Percentiles rank a stretch among this genome's conserved stretches.
Evolutionary conservation across 2,329 filamentous ascomycete genomes (phyloP).

Genomic region (Domatiomyces catenatus): DNA sequence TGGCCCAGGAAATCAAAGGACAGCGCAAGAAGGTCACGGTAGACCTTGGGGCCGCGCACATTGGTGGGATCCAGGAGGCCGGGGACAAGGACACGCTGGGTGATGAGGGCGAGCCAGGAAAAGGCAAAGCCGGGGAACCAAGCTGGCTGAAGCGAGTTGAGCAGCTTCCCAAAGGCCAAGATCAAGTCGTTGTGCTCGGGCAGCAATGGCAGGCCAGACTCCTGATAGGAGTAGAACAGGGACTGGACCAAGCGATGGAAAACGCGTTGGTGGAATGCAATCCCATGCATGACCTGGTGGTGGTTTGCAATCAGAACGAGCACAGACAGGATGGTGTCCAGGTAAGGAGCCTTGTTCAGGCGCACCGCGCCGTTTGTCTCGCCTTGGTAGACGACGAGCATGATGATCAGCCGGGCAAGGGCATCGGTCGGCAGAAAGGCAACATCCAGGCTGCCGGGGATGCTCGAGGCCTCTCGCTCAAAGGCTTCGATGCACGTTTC

Average conservation of each 20-base stretch:
- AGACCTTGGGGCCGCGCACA: slow-evolving; percentile 59
- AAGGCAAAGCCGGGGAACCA: slow-evolving; percentile 72
- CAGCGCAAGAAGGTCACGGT: slow-evolving; percentile 56
- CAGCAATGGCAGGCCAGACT: slow-evolving; percentile 41
- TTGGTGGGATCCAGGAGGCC: slow-evolving; percentile 54
- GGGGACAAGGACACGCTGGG: slow-evolving; percentile 74
- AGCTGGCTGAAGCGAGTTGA: slow-evolving; percentile 59
- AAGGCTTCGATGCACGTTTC: slow-evolving; percentile 66
- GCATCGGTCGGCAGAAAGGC: slow-evolving; percentile 59
- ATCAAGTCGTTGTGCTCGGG: slow-evolving; percentile 54
- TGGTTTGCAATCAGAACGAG: slow-evolving; percentile 68
- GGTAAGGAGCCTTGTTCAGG: slow-evolving; percentile 50
- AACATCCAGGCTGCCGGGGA: slow-evolving; percentile 44
- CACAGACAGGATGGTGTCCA: slow-evolving; percentile 66
- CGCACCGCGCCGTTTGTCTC: slow-evolving; percentile 44
- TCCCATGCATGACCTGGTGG: slow-evolving; percentile 65
- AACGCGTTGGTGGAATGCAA: slow-evolving; percentile 70
- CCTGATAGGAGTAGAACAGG: slow-evolving; percentile 59
- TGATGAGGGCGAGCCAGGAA: slow-evolving; percentile 66
- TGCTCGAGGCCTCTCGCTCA: slow-evolving; percentile 51
- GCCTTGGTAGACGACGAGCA: slow-evolving; percentile 58
- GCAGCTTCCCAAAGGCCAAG: slow-evolving; percentile 52
- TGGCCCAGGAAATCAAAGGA: slow-evolving; percentile 62
- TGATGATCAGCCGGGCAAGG: slow-evolving; percentile 62
- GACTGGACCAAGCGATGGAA: slow-evolving; percentile 84